Base-by-base conservation (phyloP, 1,284 basidiomycete genomes). In the Leccinum proximum region DNA sequence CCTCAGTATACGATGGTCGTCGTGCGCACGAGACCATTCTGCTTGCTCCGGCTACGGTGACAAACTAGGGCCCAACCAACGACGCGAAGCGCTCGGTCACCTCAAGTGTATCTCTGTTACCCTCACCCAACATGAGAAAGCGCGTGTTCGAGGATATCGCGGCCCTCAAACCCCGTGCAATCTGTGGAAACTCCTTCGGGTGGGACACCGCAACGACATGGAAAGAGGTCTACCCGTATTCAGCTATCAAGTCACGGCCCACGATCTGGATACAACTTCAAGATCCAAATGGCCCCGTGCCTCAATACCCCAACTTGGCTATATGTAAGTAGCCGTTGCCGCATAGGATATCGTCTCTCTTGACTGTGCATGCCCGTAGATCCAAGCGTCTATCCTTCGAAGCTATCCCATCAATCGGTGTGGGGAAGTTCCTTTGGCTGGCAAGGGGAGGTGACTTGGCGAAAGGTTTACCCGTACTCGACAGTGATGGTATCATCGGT, bases 21-120 rank as follows among this genome's bases (percentile, higher is more conserved):
- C 84, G 85, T 33, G 69, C 78, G 37, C 75, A 80, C 66, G 86
- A 83, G n/a, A 86, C 87, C 13, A 84, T 88, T 11, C 80, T 80
- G 61, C 76, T 84, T 62, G 87, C 84, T 10, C 79, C 81, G 6
- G 74, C 75, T 6, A 76, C 72, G 13, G 70, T 64, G 16, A 78
- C 78, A 35, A 74, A 66, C 59, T 77, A 70, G 74, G 78, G 72
- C 48, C 72, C 71, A 65, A 59, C 42, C 6, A 66, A 76, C 38
- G 64, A 73, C 3, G 72, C 68, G 13, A 50, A 48, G 66, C 37
- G 30, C 59, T 63, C 70, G 57, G 59, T 63, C 7, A 22, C 61
- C 37, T 62, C 67, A 14, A 62, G 14, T 37, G 38, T 18, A 5
- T 56, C 70, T n/a, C 65, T 26, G 14, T 56, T 76, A 14, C 77